Evolutionary conservation across 2,329 filamentous ascomycete species (phyloP), one percentile per base, ranked within the genome.

Genomic region (Trichophyton benhamiae): DNA sequence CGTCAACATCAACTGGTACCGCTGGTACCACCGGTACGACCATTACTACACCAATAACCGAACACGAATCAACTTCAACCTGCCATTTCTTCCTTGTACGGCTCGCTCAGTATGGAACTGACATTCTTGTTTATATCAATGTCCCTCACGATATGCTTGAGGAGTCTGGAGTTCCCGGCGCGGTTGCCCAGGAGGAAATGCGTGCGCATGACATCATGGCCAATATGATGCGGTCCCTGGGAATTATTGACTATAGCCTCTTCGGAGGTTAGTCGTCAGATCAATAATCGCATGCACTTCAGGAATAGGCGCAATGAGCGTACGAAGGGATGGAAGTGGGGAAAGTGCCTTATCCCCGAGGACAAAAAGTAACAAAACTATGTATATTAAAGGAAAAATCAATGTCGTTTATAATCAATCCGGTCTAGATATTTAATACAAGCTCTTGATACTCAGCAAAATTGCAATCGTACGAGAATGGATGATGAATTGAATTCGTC

Each of bases 111-210:
- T 81, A 91, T 70, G 79, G 79, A 62, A 92, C 91, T 0, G 92
- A 97, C 74, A 77, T 97, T 44, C 77, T 96, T 55, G 84, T 96
- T 64, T 88, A 88, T 46, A 83, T 96, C 70, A 96, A 96, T 74
- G 88, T 95, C 57, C 92, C 91, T 30, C 87, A 94, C 72, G 85
- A 87, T 7, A 85, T 89, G 36, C 83, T 92, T 61, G 85, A 85
- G 15, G 85, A 82, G 70, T 81, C 82, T 69, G 87, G 86, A 3
- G 80, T 83, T 72, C 75, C 88, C 65, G 85, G 89, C 68, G 86
- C 85, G 59, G 81, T 86, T 67, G 82, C 82, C 4, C 82, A 87
- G 42, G 87, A 89, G 71, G 84, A 87, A 70, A 83, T 76, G 68
- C 49, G 71, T 57, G 76, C 71, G 8, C 66, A 67, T 57, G 70